phyloP scores from a whole-genome alignment of 768 basidiomycete species.

The Cystofilobasidium bisporidii region DNA sequence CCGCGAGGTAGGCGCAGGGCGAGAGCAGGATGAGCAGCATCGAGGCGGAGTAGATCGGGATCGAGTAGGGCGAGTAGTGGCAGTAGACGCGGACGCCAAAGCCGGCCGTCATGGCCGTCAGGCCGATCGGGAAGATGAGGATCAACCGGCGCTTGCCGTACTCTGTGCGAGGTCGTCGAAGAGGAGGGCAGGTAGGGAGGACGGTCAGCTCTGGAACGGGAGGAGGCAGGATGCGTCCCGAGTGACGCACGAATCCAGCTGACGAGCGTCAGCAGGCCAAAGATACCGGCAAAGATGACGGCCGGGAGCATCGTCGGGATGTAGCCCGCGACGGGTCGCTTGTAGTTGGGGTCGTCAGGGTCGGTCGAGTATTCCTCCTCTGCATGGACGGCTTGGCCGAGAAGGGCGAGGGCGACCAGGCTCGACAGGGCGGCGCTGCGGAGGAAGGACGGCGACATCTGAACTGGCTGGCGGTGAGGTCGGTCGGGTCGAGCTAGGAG shows the following conservation, averaged over 20 bases:
- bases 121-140: neutral
- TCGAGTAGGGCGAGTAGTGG: neutral
- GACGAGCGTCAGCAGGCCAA: neutral
- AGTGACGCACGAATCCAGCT: neutral
- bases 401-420: too few species aligned
- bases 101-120: neutral
- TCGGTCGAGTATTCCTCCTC: too few species aligned
- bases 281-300: neutral
- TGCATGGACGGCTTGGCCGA: too few species aligned
- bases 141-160: neutral
- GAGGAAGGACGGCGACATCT: too few species aligned
- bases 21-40: neutral
- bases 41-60: neutral
- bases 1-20: neutral
- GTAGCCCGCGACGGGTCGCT: constrained; percentile 5
- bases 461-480: too few species aligned
- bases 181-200: neutral
- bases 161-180: neutral
- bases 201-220: neutral
- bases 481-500: too few species aligned
- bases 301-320: neutral
- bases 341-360: too few species aligned
- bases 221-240: too few species aligned
- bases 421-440: too few species aligned
- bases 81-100: neutral